phyloP scores from a whole-genome alignment of 768 basidiomycete species.

The Myochromella boudieri region DNA sequence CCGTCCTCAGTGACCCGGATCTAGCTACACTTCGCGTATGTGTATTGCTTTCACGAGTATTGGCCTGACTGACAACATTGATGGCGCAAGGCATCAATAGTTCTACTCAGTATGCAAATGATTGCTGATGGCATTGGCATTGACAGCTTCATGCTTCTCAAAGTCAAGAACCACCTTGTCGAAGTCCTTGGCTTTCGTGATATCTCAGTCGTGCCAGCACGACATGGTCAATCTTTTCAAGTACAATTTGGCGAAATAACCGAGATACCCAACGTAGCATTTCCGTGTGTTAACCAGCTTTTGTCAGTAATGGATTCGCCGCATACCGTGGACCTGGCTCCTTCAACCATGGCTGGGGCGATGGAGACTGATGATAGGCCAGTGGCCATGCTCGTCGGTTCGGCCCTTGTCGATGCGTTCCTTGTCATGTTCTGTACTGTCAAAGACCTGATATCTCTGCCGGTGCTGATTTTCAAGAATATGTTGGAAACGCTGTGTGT shows the following conservation, averaged over 20 bases:
- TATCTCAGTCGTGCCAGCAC: slow-evolving; percentile 43
- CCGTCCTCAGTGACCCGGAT: slow-evolving; percentile 44
- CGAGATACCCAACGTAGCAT: slow-evolving; percentile 39
- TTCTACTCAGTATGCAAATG: slow-evolving; percentile 64
- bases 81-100: slow-evolving; percentile 45
- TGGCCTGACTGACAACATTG: neutral
- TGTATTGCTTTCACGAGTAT: neutral
- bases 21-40: slow-evolving; percentile 45
- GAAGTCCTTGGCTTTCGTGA: slow-evolving; percentile 55
- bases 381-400: slow-evolving; percentile 53
- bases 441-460: slow-evolving; percentile 44
- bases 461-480: slow-evolving; percentile 56
- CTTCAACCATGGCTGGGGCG: slow-evolving; percentile 37
- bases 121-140: slow-evolving; percentile 61
- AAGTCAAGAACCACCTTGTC: slow-evolving; percentile 57
- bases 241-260: slow-evolving; percentile 53
- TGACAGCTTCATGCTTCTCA: slow-evolving; percentile 51
- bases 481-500: slow-evolving; percentile 65
- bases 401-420: slow-evolving; percentile 60
- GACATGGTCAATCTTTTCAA: slow-evolving; percentile 48
- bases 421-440: slow-evolving; percentile 50
- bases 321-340: slow-evolving; percentile 44
- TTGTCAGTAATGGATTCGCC: slow-evolving; percentile 60
- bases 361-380: slow-evolving; percentile 45
- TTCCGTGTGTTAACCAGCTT: slow-evolving; percentile 60